A percentile compares a stretch with the other conserved stretches of the same genome.
phyloP scores from a whole-genome alignment of 225 moss, liverwort and hornwort genomes.

The Thuidium tamariscinum region DNA sequence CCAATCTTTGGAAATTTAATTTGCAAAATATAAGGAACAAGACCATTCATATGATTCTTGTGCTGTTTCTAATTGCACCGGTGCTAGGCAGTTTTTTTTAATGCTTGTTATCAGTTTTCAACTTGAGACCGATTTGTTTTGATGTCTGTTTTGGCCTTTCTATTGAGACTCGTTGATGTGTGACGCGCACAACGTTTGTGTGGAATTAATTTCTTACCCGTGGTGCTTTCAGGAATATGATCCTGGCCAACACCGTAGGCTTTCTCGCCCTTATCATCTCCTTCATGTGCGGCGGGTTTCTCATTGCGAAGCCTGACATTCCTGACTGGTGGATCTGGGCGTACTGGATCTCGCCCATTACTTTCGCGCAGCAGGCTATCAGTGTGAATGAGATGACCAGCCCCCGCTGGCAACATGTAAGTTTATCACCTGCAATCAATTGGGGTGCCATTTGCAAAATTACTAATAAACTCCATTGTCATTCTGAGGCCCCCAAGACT shows the following conservation, averaged over 20 bases:
- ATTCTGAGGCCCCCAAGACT: not conserved
- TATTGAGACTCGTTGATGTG: not conserved
- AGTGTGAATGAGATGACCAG: conserved; percentile 53
- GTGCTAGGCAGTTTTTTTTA: not conserved
- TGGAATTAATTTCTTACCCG: not conserved
- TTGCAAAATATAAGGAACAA: not conserved
- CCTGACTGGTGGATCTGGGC: conserved; percentile 84
- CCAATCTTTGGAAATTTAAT: not conserved
- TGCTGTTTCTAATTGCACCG: not conserved
- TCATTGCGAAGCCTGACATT: conserved; percentile 28
- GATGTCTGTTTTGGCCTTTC: not conserved
- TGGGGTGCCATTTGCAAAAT: not conserved
- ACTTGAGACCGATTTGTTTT: not conserved
- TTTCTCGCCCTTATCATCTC: conserved; percentile 19
- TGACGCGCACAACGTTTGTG: not conserved
- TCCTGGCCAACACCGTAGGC: conserved; percentile 53
- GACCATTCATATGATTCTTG: not conserved
- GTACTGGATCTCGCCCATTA: conserved; percentile 67
- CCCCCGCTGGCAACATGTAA: conserved; percentile 52
- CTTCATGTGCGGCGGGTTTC: conserved; percentile 50
- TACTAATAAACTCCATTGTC: not conserved
- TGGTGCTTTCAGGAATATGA: not conserved
- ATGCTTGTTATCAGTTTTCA: not conserved
- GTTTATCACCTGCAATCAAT: not conserved
- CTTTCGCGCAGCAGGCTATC: conserved; percentile 43